Evolutionary conservation across 345 rosid genomes (phyloP).

Genomic region (Citrus unshiu): DNA sequence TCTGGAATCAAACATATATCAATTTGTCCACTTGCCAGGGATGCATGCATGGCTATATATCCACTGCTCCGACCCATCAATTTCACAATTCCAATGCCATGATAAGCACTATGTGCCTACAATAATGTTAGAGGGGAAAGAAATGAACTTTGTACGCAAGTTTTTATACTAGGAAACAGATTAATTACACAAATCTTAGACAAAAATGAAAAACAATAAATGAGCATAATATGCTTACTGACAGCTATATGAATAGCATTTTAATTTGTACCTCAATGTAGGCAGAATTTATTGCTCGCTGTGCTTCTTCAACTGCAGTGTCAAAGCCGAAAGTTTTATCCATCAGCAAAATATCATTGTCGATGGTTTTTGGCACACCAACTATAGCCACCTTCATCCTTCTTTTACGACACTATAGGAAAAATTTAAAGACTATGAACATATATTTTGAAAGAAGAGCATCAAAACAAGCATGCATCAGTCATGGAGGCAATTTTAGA

Average conservation of each 20-base stretch:
- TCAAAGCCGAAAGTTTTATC: conserved; percentile 98
- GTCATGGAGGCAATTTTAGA: neutral
- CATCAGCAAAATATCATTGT: conserved; percentile 93
- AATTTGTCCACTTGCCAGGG: conserved; percentile 96
- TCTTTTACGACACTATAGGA: conserved; percentile 71
- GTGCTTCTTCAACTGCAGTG: conserved; percentile 99
- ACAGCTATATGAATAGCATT: neutral
- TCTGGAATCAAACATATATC: conserved; percentile 98
- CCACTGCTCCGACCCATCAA: conserved; percentile 99
- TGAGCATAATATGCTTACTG: neutral
- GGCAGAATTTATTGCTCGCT: conserved; percentile 94
- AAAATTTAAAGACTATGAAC: neutral
- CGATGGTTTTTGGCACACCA: conserved; percentile 98
- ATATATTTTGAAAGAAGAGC: neutral
- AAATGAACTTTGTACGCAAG: neutral
- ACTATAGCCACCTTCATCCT: conserved; percentile 77
- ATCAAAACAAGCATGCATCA: neutral
- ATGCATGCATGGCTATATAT: conserved; percentile 96
- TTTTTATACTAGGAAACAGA: conserved; percentile 10
- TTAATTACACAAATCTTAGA: neutral
- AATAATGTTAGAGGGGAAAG: conserved; percentile 9
- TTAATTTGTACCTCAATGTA: conserved; percentile 74
- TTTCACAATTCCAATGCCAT: conserved; percentile 92
- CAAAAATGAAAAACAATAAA: conserved; percentile 3
- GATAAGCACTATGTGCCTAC: conserved; percentile 97